Evolutionary conservation across 805 yeast species (phyloP).

Genomic region (Citeromyces nyonsensis): DNA sequence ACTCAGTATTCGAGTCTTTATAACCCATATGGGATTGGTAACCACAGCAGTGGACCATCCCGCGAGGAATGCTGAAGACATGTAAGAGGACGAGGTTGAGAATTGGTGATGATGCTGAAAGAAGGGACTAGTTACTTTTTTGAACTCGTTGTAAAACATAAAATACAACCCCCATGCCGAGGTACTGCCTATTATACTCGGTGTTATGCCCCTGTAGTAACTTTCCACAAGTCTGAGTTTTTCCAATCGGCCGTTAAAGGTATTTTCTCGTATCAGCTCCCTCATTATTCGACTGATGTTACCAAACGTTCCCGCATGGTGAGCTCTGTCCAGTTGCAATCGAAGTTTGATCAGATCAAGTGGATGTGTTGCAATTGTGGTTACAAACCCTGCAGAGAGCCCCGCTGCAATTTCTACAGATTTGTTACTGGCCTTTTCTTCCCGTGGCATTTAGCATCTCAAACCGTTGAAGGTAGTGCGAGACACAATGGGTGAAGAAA

Average conservation of each 20-base stretch:
- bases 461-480: too few relatives aligned
- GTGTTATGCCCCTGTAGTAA: conserved; percentile 61
- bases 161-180: conserved; percentile 86
- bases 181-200: conserved; percentile 74
- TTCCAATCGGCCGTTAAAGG: conserved; percentile 2
- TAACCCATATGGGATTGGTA: conserved; percentile 93
- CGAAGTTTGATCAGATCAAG: conserved; percentile 75
- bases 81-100: conserved; percentile 14
- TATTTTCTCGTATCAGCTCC: conserved; percentile 5
- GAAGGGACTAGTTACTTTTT: too few relatives aligned
- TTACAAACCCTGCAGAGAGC: conserved; percentile 61
- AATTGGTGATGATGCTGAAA: too few relatives aligned
- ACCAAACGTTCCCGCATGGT: conserved; percentile 13
- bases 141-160: conserved; percentile 53
- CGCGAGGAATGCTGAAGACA: conserved; percentile 46
- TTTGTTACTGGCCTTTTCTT: conserved; percentile 3
- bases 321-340: conserved; percentile 49
- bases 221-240: conserved; percentile 9
- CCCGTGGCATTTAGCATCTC: too few relatives aligned
- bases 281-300: conserved; percentile 11
- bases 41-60: conserved; percentile 62
- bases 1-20: conserved; percentile 78
- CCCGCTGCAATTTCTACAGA: conserved; percentile 50
- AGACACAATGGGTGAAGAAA: too few relatives aligned
- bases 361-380: conserved; percentile 81